Conservation (phyloP, 192 early-diverging fungal species). For the Fimicolochytrium jonesii region DNA sequence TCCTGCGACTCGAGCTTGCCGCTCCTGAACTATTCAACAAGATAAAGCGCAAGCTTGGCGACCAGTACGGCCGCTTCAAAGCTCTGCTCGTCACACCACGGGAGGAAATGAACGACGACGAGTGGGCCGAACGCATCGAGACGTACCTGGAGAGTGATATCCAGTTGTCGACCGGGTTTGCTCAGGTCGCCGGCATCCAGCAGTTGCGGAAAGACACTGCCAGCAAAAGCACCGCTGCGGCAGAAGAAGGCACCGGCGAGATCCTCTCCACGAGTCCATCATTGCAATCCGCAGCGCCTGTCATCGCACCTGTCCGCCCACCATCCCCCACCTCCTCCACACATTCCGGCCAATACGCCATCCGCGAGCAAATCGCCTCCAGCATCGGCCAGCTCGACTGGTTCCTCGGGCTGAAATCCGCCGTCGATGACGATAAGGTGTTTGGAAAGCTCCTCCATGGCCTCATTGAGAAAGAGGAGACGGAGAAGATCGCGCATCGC, state of each 20-base stretch:
- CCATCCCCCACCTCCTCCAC: not conserved
- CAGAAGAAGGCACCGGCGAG: too few relatives aligned
- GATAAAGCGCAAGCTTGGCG: slow-evolving; percentile 14
- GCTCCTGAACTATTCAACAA: slow-evolving; percentile 3
- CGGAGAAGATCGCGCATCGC: not conserved
- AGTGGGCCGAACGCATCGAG: slow-evolving; percentile 21
- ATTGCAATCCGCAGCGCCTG: too few relatives aligned
- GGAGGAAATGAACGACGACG: slow-evolving; percentile 8
- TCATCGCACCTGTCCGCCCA: not conserved
- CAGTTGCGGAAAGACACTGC: not conserved
- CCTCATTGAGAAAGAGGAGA: slow-evolving; percentile 10
- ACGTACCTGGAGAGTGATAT: slow-evolving; percentile 2
- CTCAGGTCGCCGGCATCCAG: not conserved
- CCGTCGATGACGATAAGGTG: slow-evolving; percentile 20
- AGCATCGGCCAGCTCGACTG: not conserved
- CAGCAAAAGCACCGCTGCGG: not conserved
- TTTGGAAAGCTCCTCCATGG: slow-evolving; percentile 21
- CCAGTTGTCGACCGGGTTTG: slow-evolving; percentile 5
- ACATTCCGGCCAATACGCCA: not conserved
- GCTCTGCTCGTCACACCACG: not conserved
- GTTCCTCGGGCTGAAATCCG: slow-evolving; percentile 9
- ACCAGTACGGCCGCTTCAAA: slow-evolving; percentile 16
- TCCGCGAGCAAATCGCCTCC: slow-evolving; percentile 11
- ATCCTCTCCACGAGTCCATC: too few relatives aligned
- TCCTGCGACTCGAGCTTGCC: slow-evolving; percentile 1